phyloP scores from a whole-genome alignment of 1,284 basidiomycete species.

The Melampsora americana region DNA sequence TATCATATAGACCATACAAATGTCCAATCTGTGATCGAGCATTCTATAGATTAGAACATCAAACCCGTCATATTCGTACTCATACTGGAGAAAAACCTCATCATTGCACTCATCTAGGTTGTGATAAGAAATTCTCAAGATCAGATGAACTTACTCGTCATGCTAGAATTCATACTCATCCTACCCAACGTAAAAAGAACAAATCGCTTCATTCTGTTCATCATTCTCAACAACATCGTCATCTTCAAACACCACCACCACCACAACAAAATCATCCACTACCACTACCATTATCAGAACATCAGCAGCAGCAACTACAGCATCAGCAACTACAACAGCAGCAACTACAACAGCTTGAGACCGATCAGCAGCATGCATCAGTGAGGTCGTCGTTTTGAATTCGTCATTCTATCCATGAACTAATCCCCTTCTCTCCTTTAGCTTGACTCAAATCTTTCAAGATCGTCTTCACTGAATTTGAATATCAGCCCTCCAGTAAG shows the following conservation, averaged over 20 bases:
- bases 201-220: background rate
- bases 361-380: background rate
- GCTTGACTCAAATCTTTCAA: background rate
- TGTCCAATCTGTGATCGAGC: conserved; percentile 87
- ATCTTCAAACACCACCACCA: conserved; percentile 13
- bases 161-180: conserved; percentile 77
- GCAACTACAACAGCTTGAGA: background rate
- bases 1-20: conserved; percentile 72
- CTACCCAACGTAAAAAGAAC: conserved; percentile 48
- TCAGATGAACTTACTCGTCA: conserved; percentile 96
- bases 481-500: background rate
- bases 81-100: conserved; percentile 45
- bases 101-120: conserved; percentile 54
- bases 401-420: background rate
- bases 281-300: conserved; percentile 1
- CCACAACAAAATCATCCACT: conserved; percentile 17
- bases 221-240: conserved; percentile 1
- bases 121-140: conserved; percentile 92
- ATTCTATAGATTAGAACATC: conserved; percentile 86
- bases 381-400: background rate
- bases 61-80: conserved; percentile 61
- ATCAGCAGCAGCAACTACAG: background rate
- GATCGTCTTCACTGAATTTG: background rate
- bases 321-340: no score
- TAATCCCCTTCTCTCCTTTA: background rate